These are phyloP conservation scores for Arthrobotrys conoides DNA, from an alignment of 2,329 filamentous ascomycete genomes.

Conservation along the genomic window DNA sequence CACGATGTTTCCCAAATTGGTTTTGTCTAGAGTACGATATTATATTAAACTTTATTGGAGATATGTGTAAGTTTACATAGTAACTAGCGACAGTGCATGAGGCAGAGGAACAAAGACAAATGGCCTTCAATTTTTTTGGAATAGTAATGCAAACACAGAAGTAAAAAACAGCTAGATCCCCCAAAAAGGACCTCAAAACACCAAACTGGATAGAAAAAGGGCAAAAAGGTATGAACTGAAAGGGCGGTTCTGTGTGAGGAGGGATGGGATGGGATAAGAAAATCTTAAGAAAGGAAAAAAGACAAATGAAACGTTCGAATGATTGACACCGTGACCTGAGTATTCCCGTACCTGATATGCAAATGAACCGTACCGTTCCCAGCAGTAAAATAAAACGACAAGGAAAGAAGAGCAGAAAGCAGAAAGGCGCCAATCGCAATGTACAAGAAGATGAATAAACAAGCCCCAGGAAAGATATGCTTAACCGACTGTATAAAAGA, in stretches of 20 bases:
- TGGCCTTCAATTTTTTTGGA: constrained; percentile 10
- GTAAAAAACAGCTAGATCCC: neutral
- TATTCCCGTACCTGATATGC: constrained; percentile 33
- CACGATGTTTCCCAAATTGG: neutral
- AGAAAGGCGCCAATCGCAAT: constrained; percentile 51
- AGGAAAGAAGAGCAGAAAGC: constrained; percentile 16
- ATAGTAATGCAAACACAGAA: constrained; percentile 1
- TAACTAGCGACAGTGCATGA: neutral
- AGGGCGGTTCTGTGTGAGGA: too few relatives aligned
- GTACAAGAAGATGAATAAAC: constrained; percentile 41
- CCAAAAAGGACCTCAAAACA: neutral
- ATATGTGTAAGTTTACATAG: constrained; percentile 39
- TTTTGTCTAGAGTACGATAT: constrained; percentile 20
- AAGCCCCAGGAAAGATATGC: constrained; percentile 26
- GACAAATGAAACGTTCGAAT: neutral
- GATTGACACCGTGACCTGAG: constrained; percentile 23
- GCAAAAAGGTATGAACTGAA: neutral
- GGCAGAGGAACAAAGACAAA: neutral
- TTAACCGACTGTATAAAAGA: neutral
- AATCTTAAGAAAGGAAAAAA: too few relatives aligned
- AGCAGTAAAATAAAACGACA: constrained; percentile 5
- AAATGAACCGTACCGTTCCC: constrained; percentile 28
- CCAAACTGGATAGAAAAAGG: neutral
- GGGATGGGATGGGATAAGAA: neutral
- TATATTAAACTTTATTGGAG: constrained; percentile 30